phyloP scores from a whole-genome alignment of 495 filamentous ascomycete genomes.

The Hyaloscypha variabilis region DNA sequence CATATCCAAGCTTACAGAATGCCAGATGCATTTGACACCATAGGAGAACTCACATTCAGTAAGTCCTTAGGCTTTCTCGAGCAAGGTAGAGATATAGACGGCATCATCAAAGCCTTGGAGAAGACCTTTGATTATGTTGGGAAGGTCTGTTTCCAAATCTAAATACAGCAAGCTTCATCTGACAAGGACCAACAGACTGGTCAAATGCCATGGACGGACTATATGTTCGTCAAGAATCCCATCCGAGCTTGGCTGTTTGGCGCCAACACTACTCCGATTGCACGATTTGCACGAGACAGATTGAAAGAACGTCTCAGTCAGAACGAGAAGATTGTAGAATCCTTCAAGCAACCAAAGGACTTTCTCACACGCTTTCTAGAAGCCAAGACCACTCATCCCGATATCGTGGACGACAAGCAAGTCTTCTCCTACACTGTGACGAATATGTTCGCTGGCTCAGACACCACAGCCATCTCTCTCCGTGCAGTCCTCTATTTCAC shows the following conservation, averaged over 20 bases:
- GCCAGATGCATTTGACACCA: conserved; percentile 41
- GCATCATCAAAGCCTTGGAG: conserved; percentile 42
- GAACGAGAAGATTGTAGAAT: background rate
- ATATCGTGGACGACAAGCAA: conserved; percentile 28
- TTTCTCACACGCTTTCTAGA: conserved; percentile 36
- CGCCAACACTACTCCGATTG: background rate
- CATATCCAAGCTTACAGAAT: conserved; percentile 35
- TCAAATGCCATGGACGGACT: conserved; percentile 52
- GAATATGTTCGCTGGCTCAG: conserved; percentile 49
- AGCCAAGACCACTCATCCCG: conserved; percentile 29
- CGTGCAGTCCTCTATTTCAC: conserved; percentile 53
- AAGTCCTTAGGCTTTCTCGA: conserved; percentile 42
- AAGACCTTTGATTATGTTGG: conserved; percentile 41
- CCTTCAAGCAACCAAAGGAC: conserved; percentile 26
- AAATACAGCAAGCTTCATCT: conserved; percentile 26
- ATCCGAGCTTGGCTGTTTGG: conserved; percentile 14
- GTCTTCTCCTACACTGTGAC: conserved; percentile 33
- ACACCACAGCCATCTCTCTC: conserved; percentile 55
- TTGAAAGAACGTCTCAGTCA: background rate
- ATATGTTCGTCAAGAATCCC: conserved; percentile 49
- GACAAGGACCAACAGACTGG: background rate
- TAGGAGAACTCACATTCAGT: conserved; percentile 40
- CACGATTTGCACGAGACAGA: background rate
- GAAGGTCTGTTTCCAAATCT: background rate
- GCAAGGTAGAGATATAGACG: conserved; percentile 40